Evolutionary conservation across 176 grass and related monocot species (phyloP), one percentile per base, ranked within the genome.

Genomic region (Neostapfia colusana): DNA sequence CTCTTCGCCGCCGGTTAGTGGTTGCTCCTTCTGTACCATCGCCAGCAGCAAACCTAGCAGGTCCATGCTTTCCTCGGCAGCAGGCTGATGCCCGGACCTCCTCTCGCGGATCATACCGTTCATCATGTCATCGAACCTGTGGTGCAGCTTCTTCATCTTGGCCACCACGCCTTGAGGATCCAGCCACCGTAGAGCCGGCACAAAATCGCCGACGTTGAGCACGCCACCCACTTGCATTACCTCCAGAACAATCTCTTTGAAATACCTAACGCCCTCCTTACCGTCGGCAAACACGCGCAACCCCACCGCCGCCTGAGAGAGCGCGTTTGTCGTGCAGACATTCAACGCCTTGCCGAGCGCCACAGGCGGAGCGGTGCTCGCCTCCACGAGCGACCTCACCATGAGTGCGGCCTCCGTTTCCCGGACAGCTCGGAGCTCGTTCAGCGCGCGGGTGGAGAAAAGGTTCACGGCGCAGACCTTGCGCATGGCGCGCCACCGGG

Each of bases 231-330:
- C 53, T 35, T 71, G 44, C 81, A 90, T 87, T 12, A 93, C 68
- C 91, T 93, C 91, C 0, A 87, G 31, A 67, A 90, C 84, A 56
- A 93, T 93, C 23, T 84, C 84, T 64, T 90, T 89, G 73, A 93
- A 93, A 78, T 93, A 84, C 60, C 48, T 65, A 2, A 78, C 81
- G 25, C 69, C 90, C 55, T 74, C 82, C 7, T 40, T 67, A 1
- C 13, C 79, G 14, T 13, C 61, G 4, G 74, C 85, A 67, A 93
- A 97, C 59, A 97, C 87, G 43, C 84, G 81, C 54, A 83, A 49
- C 24, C 90, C 93, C 0, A 97, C 65, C 14, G 81, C 62, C 16
- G 88, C 90, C 23, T 69, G 77, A 0, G 85, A 72, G 1, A 97
- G 69, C 9, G 93, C 74, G 69, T 97, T 92, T 20, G 90, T 93